phyloP scores from a whole-genome alignment of 331 rosid species.

The Stylosanthes scabra region DNA sequence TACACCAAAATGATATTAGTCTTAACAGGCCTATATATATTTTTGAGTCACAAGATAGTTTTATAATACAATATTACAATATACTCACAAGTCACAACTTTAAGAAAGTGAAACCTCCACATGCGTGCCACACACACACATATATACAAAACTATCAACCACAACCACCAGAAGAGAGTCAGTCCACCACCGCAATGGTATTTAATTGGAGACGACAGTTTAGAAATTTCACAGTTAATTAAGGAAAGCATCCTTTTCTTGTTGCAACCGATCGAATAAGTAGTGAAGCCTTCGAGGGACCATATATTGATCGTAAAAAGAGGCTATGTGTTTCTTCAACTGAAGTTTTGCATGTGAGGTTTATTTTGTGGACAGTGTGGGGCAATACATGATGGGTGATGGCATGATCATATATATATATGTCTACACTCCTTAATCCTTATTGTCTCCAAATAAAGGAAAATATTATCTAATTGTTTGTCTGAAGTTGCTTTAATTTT shows the following conservation, averaged over 20 bases:
- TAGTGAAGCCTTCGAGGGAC: constrained; percentile 6
- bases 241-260: constrained; percentile 28
- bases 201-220: constrained; percentile 19
- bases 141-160: not conserved
- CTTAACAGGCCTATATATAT: too few relatives aligned
- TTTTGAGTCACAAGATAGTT: too few relatives aligned
- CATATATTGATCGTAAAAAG: not conserved
- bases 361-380: not conserved
- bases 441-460: too few relatives aligned
- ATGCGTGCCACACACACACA: not conserved
- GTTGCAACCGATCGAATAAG: constrained; percentile 20
- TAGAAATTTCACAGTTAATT: constrained; percentile 9
- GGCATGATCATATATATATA: not conserved
- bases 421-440: too few relatives aligned
- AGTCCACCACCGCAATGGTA: constrained; percentile 14
- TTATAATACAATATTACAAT: too few relatives aligned
- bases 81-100: too few relatives aligned
- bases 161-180: not conserved
- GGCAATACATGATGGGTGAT: not conserved
- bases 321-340: constrained; percentile 18
- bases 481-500: too few relatives aligned
- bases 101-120: constrained; percentile 18
- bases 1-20: too few relatives aligned
- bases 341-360: constrained; percentile 3
- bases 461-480: too few relatives aligned